Evolutionary conservation across 2,329 filamentous ascomycete genomes (phyloP), one percentile per base, ranked within the genome.

Genomic region (Paraconiothyrium brasiliense): DNA sequence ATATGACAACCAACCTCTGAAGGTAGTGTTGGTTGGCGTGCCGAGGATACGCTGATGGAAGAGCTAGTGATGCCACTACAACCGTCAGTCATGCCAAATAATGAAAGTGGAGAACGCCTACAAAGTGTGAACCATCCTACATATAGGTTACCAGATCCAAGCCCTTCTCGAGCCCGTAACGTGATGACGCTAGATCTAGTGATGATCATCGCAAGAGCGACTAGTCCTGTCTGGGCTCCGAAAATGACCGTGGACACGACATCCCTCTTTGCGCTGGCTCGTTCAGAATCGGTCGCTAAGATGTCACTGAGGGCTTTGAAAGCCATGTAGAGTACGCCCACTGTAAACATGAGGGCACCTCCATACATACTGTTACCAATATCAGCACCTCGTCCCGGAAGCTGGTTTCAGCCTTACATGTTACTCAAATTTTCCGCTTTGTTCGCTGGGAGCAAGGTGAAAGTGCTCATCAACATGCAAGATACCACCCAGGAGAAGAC

Each of bases 21-120:
- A 98, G 87, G 78, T 98, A 97, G 80, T 97, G 90, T 68, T 85
- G 90, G 76, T 92, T 95, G 1, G 93, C 90, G 66, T 92, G 89
- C 1, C 96, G 73, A 24, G 90, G 87, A 77, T 98, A 92, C n/a
- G 91, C 83, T 66, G 96, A 86, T 2, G 95, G 94, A 75, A 97
- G 86, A 7, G 90, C 76, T 16, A 98, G 81, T 0, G 95, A 97
- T 2, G 86, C 76, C 34, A 92, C 89, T 92, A 61, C 90, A 62
- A 34, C 30, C 51, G 58, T 71, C 55, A 76, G 61, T 27, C 13
- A 14, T 7, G 9, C 13, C 3, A 8, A 41, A 39, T 14, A 13
- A 37, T 30, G 16, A 0, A 1, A 20, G 48, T 56, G 30, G 69
- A 55, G 54, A 71, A 61, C 6, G 41, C 78, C 78, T 84, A 91